A percentile compares a stretch with the other conserved stretches of the same genome.
Evolutionary conservation across 176 grass and related monocot species (phyloP).

Genomic region (Tillandsia fasciculata): DNA sequence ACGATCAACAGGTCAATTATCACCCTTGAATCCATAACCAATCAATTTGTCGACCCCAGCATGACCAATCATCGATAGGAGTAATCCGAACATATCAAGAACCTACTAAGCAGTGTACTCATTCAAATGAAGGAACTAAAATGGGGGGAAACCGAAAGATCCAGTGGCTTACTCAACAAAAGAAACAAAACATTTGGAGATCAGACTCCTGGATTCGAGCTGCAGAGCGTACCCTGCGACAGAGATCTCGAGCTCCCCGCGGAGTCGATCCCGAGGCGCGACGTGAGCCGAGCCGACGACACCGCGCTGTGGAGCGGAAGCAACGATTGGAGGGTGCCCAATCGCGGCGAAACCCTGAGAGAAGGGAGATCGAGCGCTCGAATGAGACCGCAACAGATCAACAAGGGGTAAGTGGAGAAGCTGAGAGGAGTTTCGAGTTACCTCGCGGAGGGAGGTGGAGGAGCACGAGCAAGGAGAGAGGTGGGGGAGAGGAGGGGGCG

Average conservation of each 20-base stretch:
- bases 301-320: slow-evolving; percentile 83
- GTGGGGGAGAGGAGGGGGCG: slow-evolving; percentile 17
- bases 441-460: slow-evolving; percentile 25
- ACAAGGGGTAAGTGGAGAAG: background rate
- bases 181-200: background rate
- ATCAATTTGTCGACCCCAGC: background rate
- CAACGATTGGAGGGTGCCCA: slow-evolving; percentile 38
- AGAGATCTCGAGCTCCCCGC: slow-evolving; percentile 46
- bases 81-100: background rate
- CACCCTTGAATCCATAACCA: background rate
- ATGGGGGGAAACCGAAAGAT: slow-evolving; percentile 6
- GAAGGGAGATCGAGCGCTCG: background rate
- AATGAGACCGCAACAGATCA: background rate
- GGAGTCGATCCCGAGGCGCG: slow-evolving; percentile 65
- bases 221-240: slow-evolving; percentile 97
- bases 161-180: slow-evolving; percentile 25
- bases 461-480: slow-evolving; percentile 23
- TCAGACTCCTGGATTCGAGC: slow-evolving; percentile 97
- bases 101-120: background rate
- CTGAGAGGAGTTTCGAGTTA: background rate
- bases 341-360: slow-evolving; percentile 13
- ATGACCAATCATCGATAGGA: too few species aligned
- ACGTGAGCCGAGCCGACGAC: slow-evolving; percentile 71
- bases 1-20: background rate
- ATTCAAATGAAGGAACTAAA: slow-evolving; percentile 2